A percentile compares a stretch with the other conserved stretches of the same genome.
Evolutionary conservation across 1,284 basidiomycete genomes (phyloP).

Genomic region (Rhodotorula sp.): DNA sequence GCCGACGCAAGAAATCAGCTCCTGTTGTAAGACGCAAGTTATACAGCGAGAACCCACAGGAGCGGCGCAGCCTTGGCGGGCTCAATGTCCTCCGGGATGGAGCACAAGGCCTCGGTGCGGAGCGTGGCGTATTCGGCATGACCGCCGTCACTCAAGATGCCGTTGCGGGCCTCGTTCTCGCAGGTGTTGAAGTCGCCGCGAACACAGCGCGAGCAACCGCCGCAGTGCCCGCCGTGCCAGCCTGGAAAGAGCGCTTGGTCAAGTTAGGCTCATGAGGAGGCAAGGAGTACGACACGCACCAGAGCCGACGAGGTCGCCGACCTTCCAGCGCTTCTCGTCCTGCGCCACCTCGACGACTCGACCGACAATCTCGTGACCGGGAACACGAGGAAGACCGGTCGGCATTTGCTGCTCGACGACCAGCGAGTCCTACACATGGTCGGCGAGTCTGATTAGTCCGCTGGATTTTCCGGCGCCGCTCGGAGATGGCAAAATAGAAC

Average conservation of each 20-base stretch:
- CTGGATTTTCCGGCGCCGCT: background rate
- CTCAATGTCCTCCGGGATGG: constrained; percentile 49
- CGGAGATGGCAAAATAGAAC: background rate
- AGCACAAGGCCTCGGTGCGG: constrained; percentile 50
- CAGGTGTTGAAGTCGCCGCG: constrained; percentile 45
- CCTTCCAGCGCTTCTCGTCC: constrained; percentile 46
- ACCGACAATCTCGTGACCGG: constrained; percentile 35
- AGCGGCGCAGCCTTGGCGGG: constrained; percentile 53
- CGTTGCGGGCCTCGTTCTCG: constrained; percentile 43
- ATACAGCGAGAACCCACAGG: constrained; percentile 43
- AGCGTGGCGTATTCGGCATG: constrained; percentile 51
- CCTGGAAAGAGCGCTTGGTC: background rate
- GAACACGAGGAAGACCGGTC: constrained; percentile 13
- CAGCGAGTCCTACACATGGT: constrained; percentile 7
- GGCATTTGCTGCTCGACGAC: constrained; percentile 24
- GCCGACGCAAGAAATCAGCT: background rate
- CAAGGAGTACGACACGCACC: constrained; percentile 9
- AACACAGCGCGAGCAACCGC: constrained; percentile 45
- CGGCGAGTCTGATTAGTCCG: background rate
- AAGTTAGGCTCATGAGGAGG: background rate
- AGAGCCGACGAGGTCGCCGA: constrained; percentile 46
- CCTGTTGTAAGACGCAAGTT: too few relatives aligned
- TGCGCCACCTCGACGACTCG: constrained; percentile 27
- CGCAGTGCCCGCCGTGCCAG: constrained; percentile 42
- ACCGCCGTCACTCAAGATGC: constrained; percentile 51